Evolutionary conservation across 2,329 filamentous ascomycete genomes (phyloP), one percentile per base, ranked within the genome.

Genomic region (Calonectria crousiana): DNA sequence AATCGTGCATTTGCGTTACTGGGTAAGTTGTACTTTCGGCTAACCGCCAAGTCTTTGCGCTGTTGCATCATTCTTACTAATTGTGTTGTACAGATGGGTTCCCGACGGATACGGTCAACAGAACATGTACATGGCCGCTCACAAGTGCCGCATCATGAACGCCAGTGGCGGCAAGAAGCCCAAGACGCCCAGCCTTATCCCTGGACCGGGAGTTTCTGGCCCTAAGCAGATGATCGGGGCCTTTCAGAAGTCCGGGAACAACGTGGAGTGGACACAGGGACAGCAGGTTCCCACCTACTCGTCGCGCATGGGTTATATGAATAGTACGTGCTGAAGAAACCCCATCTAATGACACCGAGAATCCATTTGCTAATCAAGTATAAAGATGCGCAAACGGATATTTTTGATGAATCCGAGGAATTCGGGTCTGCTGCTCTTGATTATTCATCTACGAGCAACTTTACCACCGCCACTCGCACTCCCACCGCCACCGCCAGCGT

Each of bases 101-200:
- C 68, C 68, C 0, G 36, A 47, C 14, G 68, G 68, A 53, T 71
- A 38, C n/a, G 68, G 68, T 8, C 32, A 36, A 32, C 68, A 71
- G 68, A 71, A 71, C 68, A 71, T 71, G 68, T 71, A 71, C 68
- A 71, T 71, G 68, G 49, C 68, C 26, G 68, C 68, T 44, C 68
- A 71, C 56, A 71, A 71, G 34, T 71, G 68, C 47, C 68, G 68
- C 58, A 71, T 71, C 56, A 26, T 56, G 58, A 71, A 71, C 44
- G n/a, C 23, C 47, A 71, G 34, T 18, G 58, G 58, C 18, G 68
- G 68, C 41, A 71, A 71, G 68, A 65, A 20, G 9, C 68, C 68
- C 32, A 64, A 71, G 68, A 71, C 20, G n/a, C 68, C 68, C 18
- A 64, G 56, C 23, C 23, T 53, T 10, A 58, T 71, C 23, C 68